phyloP scores from a whole-genome alignment of 2,329 filamentous ascomycete genomes.

The Amesomyces nigricolor region DNA sequence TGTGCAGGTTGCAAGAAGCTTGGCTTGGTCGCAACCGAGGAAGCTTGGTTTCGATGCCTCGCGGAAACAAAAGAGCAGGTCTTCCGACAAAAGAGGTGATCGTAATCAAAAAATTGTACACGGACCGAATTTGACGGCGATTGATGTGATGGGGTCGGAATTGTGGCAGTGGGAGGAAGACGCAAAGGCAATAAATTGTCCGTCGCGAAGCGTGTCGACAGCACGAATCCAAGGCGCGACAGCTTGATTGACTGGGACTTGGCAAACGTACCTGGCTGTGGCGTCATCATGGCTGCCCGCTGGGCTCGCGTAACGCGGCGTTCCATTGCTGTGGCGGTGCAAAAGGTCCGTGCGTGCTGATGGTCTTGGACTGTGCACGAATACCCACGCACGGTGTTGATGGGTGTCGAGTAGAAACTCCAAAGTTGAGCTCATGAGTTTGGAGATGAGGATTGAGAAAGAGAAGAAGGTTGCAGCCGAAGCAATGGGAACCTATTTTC shows the following conservation, averaged over 20 bases:
- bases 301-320: not conserved
- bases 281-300: not conserved
- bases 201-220: slow-evolving; percentile 2
- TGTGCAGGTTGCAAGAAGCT: not conserved
- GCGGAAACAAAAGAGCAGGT: not conserved
- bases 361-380: not conserved
- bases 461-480: not conserved
- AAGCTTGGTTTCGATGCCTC: not conserved
- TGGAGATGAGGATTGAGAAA: not conserved
- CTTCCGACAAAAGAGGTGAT: not conserved
- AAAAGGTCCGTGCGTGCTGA: not conserved
- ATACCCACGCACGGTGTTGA: not conserved
- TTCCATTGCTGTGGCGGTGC: slow-evolving; percentile 5
- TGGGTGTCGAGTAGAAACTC: not conserved
- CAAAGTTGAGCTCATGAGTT: not conserved
- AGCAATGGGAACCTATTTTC: no score
- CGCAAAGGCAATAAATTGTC: not conserved
- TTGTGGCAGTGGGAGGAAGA: not conserved
- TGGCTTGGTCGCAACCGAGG: not conserved
- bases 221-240: not conserved
- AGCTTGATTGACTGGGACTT: not conserved
- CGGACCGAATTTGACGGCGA: no score
- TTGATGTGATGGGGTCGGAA: no score
- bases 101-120: not conserved
- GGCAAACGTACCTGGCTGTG: slow-evolving; percentile 12